Base-by-base conservation (phyloP, 257 asterid genomes). In the Eucommia ulmoides region DNA sequence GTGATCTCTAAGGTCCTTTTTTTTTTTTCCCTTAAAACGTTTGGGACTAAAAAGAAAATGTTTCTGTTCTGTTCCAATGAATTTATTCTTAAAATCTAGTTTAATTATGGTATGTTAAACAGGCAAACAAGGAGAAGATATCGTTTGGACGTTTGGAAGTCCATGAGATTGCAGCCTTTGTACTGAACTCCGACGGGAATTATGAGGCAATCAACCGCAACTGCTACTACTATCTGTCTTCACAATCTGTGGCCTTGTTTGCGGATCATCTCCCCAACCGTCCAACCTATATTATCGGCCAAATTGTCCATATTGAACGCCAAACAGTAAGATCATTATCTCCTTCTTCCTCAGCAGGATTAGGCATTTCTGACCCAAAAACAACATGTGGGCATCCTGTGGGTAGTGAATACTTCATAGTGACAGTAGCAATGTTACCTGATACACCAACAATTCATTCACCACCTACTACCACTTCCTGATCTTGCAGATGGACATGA, bases 121-220 rank as follows among this genome's bases (percentile, higher is more conserved):
- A 91, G 99, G 80, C 93, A 16, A 91, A 75, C 81, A 86, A 91
- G 66, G 99, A 91, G 79, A 86, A 65, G 81, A 83, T 91, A 73
- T 86, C 95, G 5, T 83, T 81, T 54, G 88, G 80, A 12, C 71
- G 82, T 29, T 54, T 91, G 60, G 99, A 86, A 66, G 93, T 91
- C 46, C 96, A 81, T 6, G 99, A 79, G 64, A 77, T 75, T 64
- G 96, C 93, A 50, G 96, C 96, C 54, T 91, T 91, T 58, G 73
- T 91, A 55, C 93, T 78, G 60, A 86, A 81, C 72, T 59, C 87
- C 5, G 61, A 71, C 3, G 95, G 95, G 26, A 67, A 80, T 52
- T 86, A 83, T 2, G 94, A 86, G 67, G 99, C 99, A 5, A 81
- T 86, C 59, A 81, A 70, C 29, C 86, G 96, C 16, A 75, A 61